Conservation (phyloP, 176 grass and related monocot species). For the Aegilops speltoides region DNA sequence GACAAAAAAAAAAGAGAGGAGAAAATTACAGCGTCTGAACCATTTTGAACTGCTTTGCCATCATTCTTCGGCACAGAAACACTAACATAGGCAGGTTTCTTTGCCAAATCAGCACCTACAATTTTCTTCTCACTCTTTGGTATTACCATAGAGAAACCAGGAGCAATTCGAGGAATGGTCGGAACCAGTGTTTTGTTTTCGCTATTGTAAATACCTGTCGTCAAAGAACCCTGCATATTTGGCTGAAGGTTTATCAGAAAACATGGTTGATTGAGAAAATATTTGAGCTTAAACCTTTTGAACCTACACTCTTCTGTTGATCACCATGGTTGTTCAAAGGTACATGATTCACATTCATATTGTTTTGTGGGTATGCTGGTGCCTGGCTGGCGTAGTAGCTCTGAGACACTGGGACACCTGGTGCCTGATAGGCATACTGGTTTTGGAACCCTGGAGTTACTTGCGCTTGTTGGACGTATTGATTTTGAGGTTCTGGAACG, state of each 20-base stretch:
- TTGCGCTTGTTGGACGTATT: constrained; percentile 32
- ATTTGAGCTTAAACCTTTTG: constrained; percentile 58
- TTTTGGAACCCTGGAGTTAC: constrained; percentile 31
- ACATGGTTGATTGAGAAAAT: constrained; percentile 52
- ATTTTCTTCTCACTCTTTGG: constrained; percentile 68
- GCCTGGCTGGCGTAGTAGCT: constrained; percentile 41
- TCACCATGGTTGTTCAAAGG: constrained; percentile 49
- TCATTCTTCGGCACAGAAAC: constrained; percentile 56
- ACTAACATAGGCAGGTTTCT: constrained; percentile 86
- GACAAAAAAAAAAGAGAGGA: neutral
- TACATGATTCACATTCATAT: constrained; percentile 27
- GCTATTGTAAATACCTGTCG: constrained; percentile 33
- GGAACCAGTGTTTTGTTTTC: constrained; percentile 85
- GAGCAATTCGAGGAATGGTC: constrained; percentile 80
- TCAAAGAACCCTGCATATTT: constrained; percentile 43
- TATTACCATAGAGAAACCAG: constrained; percentile 64
- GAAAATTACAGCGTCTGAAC: constrained; percentile 47
- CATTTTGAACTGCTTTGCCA: constrained; percentile 42
- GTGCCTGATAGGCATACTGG: constrained; percentile 35
- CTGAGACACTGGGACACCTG: constrained; percentile 28
- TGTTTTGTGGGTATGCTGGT: constrained; percentile 47
- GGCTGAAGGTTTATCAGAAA: constrained; percentile 48
- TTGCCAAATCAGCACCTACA: constrained; percentile 35
- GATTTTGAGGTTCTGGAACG: constrained; percentile 41
- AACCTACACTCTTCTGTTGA: constrained; percentile 59